Evolutionary conservation across 129 eudicot species (phyloP), one percentile per base, ranked within the genome.

Genomic region (Escallonia rubra): DNA sequence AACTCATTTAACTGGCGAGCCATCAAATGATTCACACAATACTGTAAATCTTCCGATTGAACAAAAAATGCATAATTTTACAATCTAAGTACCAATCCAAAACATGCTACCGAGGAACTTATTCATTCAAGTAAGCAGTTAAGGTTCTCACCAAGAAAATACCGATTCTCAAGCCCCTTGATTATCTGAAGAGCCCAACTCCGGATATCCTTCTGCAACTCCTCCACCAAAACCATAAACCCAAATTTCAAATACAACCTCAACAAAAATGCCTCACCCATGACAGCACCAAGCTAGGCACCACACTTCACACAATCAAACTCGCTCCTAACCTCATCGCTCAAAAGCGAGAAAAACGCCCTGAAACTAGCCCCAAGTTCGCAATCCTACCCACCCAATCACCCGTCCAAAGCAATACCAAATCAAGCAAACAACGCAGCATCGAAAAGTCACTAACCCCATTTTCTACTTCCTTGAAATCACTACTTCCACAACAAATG

Each of bases 391-490:
- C 52, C 66, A 16, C 70, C 42, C 50, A 78, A 69, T 76, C 80
- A 38, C 83, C 85, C 13, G 79, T 83, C 89, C 89, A 80, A 75
- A 83, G 63, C 42, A 78, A 67, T 10, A 80, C 77, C 34, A 83
- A 70, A 55, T 76, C 74, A 34, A 70, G 65, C 72, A 85, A 84
- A 72, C 80, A 67, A 23, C 34, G 34, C 67, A 65, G 75, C 43
- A 56, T 65, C 66, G 54, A 6, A 54, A 41, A 49, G 44, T 67
- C 61, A 57, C 70, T 78, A 8, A 10, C 55, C 57, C 41, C 72
- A 65, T 57, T 63, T 61, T 79, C 77, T 3, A 53, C 64, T 4
- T 66, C 80, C 47, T 49, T 72, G 34, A 23, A 23, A 40, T 53
- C 70, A 45, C 61, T 70, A 8, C 56, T 61, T 66, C 69, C 64